phyloP scores from a whole-genome alignment of 148 eudicot genomes.

The Spergularia marina region DNA sequence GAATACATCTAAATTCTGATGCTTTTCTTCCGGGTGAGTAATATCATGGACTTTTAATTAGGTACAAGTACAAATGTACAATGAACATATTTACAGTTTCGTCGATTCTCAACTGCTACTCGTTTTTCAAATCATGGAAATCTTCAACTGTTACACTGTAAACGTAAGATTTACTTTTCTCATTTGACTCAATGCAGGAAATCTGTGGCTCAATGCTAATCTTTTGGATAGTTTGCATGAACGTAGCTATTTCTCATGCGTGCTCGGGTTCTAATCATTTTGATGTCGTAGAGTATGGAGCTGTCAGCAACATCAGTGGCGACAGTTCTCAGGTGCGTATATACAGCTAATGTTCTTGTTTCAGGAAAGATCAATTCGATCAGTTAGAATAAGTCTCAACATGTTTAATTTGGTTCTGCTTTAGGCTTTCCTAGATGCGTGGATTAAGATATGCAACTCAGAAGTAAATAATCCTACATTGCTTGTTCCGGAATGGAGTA shows the following conservation, averaged over 20 bases:
- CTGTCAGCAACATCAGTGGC: conserved; percentile 15
- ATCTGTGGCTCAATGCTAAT: conserved; percentile 22
- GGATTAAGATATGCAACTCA: conserved; percentile 47
- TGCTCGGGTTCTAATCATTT: conserved; percentile 12
- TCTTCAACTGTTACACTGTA: too few species aligned
- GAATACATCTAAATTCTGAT: too few species aligned
- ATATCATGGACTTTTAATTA: too few species aligned
- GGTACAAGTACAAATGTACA: too few species aligned
- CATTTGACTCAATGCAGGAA: conserved; percentile 22
- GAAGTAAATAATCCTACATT: conserved; percentile 26
- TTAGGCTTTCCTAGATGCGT: conserved; percentile 58
- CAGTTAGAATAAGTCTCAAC: not conserved
- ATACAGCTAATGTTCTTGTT: not conserved
- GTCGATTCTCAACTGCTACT: too few species aligned
- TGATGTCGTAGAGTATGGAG: conserved; percentile 37
- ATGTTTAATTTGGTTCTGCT: not conserved
- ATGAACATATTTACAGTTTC: too few species aligned
- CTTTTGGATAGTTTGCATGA: conserved; percentile 27
- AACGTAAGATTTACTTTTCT: not conserved
- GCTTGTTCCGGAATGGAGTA: conserved; percentile 35
- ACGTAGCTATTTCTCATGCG: conserved; percentile 23
- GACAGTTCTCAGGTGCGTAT: conserved; percentile 41
- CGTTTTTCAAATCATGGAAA: too few species aligned
- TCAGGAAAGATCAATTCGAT: too few species aligned
- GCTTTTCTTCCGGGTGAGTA: too few species aligned